A percentile compares a stretch with the other conserved stretches of the same genome.
These are phyloP conservation scores for Yarrowia sp. DNA, from an alignment of 805 yeast genomes.

Conservation along the genomic window DNA sequence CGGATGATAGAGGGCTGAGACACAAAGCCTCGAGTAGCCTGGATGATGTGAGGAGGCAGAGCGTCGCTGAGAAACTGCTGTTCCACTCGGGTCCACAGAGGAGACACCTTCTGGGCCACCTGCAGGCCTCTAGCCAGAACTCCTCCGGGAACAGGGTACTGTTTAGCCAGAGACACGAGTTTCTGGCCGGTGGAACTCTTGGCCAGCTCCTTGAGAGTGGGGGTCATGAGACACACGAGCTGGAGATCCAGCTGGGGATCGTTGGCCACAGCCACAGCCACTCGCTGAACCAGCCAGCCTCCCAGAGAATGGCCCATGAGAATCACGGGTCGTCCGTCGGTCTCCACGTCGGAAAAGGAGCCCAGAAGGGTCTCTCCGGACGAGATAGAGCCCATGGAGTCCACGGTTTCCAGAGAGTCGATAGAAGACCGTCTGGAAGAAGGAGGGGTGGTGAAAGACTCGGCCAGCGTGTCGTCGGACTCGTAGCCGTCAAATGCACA, in stretches of 20 bases:
- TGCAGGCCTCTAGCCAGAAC: conserved; percentile 38
- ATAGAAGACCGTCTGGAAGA: conserved; percentile 22
- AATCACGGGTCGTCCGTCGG: conserved; percentile 51
- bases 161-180: conserved; percentile 47
- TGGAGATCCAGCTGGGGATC: conserved; percentile 49
- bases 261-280: conserved; percentile 49
- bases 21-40: conserved; percentile 55
- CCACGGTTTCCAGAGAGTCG: conserved; percentile 11
- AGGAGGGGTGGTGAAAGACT: background rate
- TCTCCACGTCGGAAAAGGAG: conserved; percentile 21
- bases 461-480: conserved; percentile 24
- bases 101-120: conserved; percentile 40
- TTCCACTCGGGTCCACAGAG: conserved; percentile 46
- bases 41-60: conserved; percentile 18
- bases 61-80: conserved; percentile 12
- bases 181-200: conserved; percentile 53
- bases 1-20: conserved; percentile 56
- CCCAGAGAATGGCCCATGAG: conserved; percentile 79
- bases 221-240: conserved; percentile 69
- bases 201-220: conserved; percentile 70
- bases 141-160: conserved; percentile 42
- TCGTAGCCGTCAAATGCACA: conserved; percentile 17
- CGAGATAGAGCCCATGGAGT: background rate
- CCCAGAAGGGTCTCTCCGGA: conserved; percentile 26
- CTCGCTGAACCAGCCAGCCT: conserved; percentile 65